A percentile compares a stretch with the other conserved stretches of the same genome.
Conservation (phyloP, 371 early-diverging fungal species). For the Zopfochytrium polystomum region DNA sequence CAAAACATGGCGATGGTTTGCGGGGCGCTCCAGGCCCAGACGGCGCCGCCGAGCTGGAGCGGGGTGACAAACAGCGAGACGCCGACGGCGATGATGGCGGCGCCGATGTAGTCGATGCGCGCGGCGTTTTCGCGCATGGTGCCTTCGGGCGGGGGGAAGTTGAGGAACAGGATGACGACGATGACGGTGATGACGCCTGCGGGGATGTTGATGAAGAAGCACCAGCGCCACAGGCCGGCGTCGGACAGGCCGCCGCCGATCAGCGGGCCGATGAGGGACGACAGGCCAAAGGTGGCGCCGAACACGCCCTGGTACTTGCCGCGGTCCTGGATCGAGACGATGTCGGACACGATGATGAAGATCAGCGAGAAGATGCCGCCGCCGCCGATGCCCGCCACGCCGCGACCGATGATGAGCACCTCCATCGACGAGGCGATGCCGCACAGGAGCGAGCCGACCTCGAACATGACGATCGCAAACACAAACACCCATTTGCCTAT, state of each 20-base stretch:
- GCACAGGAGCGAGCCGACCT: constrained; percentile 59
- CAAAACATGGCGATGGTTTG: constrained; percentile 34
- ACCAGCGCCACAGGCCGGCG: constrained; percentile 38
- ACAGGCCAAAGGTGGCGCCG: constrained; percentile 25
- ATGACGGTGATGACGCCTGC: constrained; percentile 51
- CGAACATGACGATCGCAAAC: constrained; percentile 57
- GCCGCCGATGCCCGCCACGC: constrained; percentile 37
- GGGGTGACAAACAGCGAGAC: constrained; percentile 35
- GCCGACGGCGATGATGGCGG: constrained; percentile 20
- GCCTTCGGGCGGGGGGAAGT: constrained; percentile 30
- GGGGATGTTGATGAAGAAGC: constrained; percentile 53
- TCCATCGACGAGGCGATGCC: constrained; percentile 57
- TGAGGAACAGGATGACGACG: constrained; percentile 53
- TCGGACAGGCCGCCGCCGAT: constrained; percentile 43
- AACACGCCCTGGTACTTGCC: constrained; percentile 27
- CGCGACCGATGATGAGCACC: constrained; percentile 70
- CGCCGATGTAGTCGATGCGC: constrained; percentile 64
- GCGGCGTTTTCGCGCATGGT: constrained; percentile 47
- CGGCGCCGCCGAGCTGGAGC: constrained; percentile 37
- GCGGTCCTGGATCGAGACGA: constrained; percentile 25
- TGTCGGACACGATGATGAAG: constrained; percentile 26
- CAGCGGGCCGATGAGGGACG: constrained; percentile 38
- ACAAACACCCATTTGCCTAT: constrained; percentile 62
- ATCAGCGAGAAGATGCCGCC: constrained; percentile 22
- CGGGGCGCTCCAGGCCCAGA: constrained; percentile 39